Evolutionary conservation across 306 rosid species (phyloP), one percentile per base, ranked within the genome.

Genomic region (Gillenia trifoliata): DNA sequence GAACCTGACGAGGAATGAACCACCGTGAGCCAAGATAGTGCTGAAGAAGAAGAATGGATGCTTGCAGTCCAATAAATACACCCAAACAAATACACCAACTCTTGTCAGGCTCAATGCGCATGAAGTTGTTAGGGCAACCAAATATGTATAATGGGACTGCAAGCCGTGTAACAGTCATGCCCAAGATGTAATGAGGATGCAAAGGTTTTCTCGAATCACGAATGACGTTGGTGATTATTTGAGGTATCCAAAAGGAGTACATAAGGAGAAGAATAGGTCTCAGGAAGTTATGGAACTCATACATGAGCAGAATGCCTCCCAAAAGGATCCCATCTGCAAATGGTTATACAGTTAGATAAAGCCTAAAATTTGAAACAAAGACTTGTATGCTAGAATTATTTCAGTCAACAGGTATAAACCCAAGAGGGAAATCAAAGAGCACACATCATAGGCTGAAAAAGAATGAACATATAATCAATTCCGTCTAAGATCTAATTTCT

Each of bases 1-100:
- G 34, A 72, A 94, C 98, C 96, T 94, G 99, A 75, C 84, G 97
- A 80, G 99, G 99, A 81, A 94, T 92, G 93, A 94, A 94, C 90
- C 99, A 94, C 25, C 97, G 89, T 34, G 99, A 92, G 60, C 99
- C 99, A 22, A 92, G 83, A 83, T 89, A 89, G 82, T 94, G 97
- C 85, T 94, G 99, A 80, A 94, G 93, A 70, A 94, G 83, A 87
- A 94, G 99, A 83, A 89, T 62, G 26, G 87, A 79, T 5, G 93
- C 91, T 87, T 94, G 97, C 62, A 94, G 87, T 80, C 87, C 88
- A 78, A 83, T 75, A 78, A 90, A 94, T 41, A 86, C 70, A 52
- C 78, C 79, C 88, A 94, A 85, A 71, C 75, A 89, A 70, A 83
- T 79, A 62, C 97, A 94, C 97, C 99, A 94, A 71, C 81, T 78